Percentiles rank a stretch among this genome's conserved stretches.
Conservation (phyloP, 2,329 filamentous ascomycete species). For the Pseudocercospora vitis region DNA sequence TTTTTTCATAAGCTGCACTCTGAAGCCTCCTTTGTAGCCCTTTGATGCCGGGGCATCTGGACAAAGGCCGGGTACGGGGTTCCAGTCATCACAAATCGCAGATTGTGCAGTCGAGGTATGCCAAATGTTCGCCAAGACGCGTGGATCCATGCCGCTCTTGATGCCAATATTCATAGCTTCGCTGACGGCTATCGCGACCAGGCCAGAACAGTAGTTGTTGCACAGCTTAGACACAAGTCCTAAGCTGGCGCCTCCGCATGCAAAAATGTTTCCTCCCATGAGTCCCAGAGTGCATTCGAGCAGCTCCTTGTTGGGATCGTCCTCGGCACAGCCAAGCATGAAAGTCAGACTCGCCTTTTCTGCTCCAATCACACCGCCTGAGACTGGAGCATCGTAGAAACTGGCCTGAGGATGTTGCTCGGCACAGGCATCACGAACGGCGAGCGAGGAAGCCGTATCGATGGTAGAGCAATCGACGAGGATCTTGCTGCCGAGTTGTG, state of each 20-base stretch:
- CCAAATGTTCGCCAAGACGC: conserved; percentile 54
- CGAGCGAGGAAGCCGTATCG: conserved; percentile 53
- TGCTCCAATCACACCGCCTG: conserved; percentile 55
- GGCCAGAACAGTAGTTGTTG: conserved; percentile 61
- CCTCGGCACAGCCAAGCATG: conserved; percentile 54
- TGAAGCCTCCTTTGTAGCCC: conserved; percentile 57
- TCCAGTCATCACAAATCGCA: conserved; percentile 53
- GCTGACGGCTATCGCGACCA: conserved; percentile 59
- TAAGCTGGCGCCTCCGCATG: conserved; percentile 57
- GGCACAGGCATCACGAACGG: conserved; percentile 45
- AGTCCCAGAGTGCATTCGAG: conserved; percentile 48
- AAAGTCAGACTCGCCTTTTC: conserved; percentile 55
- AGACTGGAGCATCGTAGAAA: conserved; percentile 57
- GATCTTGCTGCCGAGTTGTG: conserved; percentile 46
- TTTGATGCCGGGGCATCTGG: conserved; percentile 50
- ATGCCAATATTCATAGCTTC: conserved; percentile 64
- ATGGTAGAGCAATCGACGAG: conserved; percentile 59
- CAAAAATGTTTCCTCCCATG: conserved; percentile 57
- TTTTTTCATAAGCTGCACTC: conserved; percentile 61
- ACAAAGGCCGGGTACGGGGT: conserved; percentile 53
- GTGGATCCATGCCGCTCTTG: conserved; percentile 56
- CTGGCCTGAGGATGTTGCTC: conserved; percentile 41
- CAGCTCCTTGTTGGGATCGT: conserved; percentile 46
- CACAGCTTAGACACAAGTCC: conserved; percentile 61
- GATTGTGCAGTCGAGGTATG: conserved; percentile 55